These are phyloP conservation scores for Annulohypoxylon stygium DNA, from an alignment of 495 filamentous ascomycete species.

Conservation along the genomic window DNA sequence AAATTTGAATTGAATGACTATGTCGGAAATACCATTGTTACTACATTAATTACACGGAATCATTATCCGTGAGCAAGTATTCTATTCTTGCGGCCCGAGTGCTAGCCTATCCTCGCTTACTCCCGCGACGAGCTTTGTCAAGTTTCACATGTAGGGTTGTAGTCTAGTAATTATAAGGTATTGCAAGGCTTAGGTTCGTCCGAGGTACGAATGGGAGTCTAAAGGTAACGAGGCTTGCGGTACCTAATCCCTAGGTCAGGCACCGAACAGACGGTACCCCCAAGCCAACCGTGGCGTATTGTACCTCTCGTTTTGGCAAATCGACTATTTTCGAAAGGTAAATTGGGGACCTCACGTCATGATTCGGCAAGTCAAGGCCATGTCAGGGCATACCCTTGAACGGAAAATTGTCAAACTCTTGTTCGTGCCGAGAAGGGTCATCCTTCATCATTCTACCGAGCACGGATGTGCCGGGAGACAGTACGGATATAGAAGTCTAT, in stretches of 20 bases:
- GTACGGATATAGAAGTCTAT: conserved; percentile 6
- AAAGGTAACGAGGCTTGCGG: background rate
- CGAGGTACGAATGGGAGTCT: background rate
- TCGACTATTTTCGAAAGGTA: conserved; percentile 8
- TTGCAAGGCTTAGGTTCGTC: background rate
- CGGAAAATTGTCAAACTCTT: background rate
- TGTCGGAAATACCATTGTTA: background rate
- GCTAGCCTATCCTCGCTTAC: conserved; percentile 23
- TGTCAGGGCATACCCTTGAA: conserved; percentile 30
- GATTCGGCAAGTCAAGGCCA: background rate
- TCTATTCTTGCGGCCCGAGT: conserved; percentile 3
- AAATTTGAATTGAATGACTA: background rate
- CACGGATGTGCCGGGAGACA: conserved; percentile 2
- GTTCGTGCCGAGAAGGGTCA: background rate
- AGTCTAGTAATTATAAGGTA: conserved; percentile 22
- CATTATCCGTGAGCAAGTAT: background rate
- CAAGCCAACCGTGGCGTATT: conserved; percentile 5
- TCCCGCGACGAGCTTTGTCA: conserved; percentile 5
- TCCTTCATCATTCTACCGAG: conserved; percentile 5
- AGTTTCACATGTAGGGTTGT: conserved; percentile 20
- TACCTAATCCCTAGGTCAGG: background rate
- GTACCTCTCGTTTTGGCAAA: conserved; percentile 29
- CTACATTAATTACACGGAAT: background rate
- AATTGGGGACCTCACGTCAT: conserved; percentile 30
- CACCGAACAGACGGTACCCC: conserved; percentile 9